Evolutionary conservation across 2,329 filamentous ascomycete genomes (phyloP), one percentile per base, ranked within the genome.

Genomic region (Pezicula carpinea): DNA sequence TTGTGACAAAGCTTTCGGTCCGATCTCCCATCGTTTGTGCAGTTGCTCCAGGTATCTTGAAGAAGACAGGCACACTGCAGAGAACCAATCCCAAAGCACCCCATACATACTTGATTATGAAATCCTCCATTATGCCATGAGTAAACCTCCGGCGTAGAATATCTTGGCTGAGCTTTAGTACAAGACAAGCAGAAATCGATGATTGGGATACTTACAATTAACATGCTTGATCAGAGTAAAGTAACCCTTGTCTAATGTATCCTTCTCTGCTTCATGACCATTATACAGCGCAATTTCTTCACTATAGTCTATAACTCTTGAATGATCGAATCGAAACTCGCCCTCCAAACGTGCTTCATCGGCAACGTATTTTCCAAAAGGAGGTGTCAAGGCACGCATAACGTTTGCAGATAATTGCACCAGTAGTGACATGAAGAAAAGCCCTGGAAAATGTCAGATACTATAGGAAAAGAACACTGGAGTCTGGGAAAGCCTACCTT

Each of bases 101-200:
- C 93, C 93, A 99, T 69, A 97, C 93, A 66, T 99, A 99, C 68
- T 99, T 99, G 69, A 99, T 96, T 48, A 97, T 89, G 67, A 96
- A 99, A 66, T 99, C 93, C 66, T 99, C 93, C 92, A 97, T 96
- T 61, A 99, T 85, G n/a, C 91, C 92, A 65, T 99, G 92, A 66
- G 97, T 97, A 66, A 99, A 87, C 41, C 93, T 82, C 52, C 89
- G 78, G 33, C 91, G 80, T 52, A 99, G 71, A 55, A 97, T 96
- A 62, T 95, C 60, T 62, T 34, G 6, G 6, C 8, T 85, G 15
- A 36, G 15, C 15, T 46, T 59, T 19, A 51, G 41, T 23, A 42
- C 10, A 18, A 3, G 14, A 40, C 1, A 2, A 3, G 21, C 19
- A 22, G 17, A 21, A 15, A 7, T 15, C 5, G 14, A 6, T 3